Percentiles rank a stretch among this genome's conserved stretches.
Conservation (phyloP, 768 basidiomycete genomes). For the Holtermanniella nyarrowii region DNA sequence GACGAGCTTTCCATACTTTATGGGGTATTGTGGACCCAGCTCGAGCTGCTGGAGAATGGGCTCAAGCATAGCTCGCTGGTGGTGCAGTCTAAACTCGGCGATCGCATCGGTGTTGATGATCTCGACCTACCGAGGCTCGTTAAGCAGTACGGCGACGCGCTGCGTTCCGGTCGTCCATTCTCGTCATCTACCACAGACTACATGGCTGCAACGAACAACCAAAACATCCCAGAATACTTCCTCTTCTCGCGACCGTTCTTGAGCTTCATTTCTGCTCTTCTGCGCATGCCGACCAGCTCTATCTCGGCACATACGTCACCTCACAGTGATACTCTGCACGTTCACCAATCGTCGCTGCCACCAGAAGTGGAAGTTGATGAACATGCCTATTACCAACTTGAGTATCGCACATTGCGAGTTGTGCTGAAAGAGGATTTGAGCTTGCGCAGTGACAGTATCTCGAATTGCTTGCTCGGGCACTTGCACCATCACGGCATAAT, state of each 20-base stretch:
- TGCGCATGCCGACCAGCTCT: conserved; percentile 31
- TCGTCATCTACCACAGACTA: conserved; percentile 16
- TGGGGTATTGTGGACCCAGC: conserved; percentile 56
- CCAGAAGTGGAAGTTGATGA: conserved; percentile 19
- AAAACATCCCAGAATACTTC: conserved; percentile 41
- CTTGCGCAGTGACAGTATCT: conserved; percentile 50
- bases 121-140: conserved; percentile 57
- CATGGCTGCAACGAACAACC: conserved; percentile 38
- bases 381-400: conserved; percentile 48
- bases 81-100: conserved; percentile 41
- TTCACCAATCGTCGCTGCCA: neutral
- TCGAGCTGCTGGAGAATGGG: conserved; percentile 59
- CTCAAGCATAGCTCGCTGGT: conserved; percentile 56
- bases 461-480: conserved; percentile 51
- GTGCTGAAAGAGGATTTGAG: conserved; percentile 54
- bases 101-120: conserved; percentile 2
- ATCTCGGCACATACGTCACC: too few relatives aligned
- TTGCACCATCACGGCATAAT: conserved; percentile 57
- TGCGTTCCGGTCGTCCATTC: conserved; percentile 50
- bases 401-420: conserved; percentile 54
- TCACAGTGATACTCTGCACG: neutral
- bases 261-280: conserved; percentile 52
- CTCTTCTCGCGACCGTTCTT: conserved; percentile 62
- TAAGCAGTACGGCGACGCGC: conserved; percentile 48
- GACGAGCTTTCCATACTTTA: conserved; percentile 62